These are phyloP conservation scores for Drechslerella coelobrocha DNA, from an alignment of 2,329 filamentous ascomycete species.

Conservation along the genomic window DNA sequence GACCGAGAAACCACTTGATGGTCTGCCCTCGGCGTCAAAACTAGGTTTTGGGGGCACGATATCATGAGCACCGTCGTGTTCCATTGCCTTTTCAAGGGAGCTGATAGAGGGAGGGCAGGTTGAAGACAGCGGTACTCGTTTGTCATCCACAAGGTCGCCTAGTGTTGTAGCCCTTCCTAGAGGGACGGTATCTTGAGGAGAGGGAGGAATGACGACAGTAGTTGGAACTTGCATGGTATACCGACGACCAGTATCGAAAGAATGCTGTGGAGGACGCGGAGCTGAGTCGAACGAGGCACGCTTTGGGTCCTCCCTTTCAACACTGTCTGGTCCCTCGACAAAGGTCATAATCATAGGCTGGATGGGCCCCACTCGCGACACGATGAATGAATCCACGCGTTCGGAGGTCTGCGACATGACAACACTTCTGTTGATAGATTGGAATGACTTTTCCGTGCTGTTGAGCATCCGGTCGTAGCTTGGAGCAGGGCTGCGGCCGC, in stretches of 20 bases:
- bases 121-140: background rate
- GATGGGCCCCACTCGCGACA: constrained; percentile 19
- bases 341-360: constrained; percentile 30
- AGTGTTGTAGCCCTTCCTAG: constrained; percentile 27
- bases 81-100: constrained; percentile 19
- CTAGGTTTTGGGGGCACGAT: constrained; percentile 4
- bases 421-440: constrained; percentile 44
- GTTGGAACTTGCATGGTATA: constrained; percentile 25
- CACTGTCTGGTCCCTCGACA: constrained; percentile 9
- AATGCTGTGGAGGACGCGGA: background rate
- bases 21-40: constrained; percentile 13
- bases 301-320: constrained; percentile 4
- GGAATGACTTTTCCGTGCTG: constrained; percentile 13
- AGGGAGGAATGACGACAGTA: constrained; percentile 28
- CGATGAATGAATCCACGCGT: constrained; percentile 35
- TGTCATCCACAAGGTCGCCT: constrained; percentile 22
- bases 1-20: constrained; percentile 29
- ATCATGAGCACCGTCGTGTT: constrained; percentile 6
- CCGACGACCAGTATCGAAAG: constrained; percentile 1
- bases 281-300: background rate
- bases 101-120: background rate
- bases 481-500: constrained; percentile 35
- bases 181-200: constrained; percentile 13
- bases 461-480: background rate
- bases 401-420: constrained; percentile 48